A percentile compares a stretch with the other conserved stretches of the same genome.
Evolutionary conservation across 1,284 basidiomycete species (phyloP).

Genomic region (Ceratobasidium sp.): DNA sequence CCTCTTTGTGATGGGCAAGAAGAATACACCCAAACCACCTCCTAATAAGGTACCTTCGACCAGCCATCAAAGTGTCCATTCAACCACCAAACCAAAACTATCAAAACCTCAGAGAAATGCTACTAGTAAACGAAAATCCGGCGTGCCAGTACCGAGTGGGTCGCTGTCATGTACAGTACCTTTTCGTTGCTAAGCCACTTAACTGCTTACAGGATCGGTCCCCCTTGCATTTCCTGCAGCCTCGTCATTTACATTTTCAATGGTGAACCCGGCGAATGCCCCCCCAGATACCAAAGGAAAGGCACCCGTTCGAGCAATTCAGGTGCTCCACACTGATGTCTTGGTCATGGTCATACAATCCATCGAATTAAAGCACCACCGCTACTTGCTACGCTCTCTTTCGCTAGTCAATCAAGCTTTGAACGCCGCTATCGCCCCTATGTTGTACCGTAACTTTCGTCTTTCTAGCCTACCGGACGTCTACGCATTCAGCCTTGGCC

Average conservation of each 20-base stretch:
- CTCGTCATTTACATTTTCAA: constrained; percentile 14
- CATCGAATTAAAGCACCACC: constrained; percentile 7
- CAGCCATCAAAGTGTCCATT: not conserved
- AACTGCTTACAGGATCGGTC: not conserved
- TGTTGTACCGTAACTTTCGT: constrained; percentile 23
- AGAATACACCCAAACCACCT: not conserved
- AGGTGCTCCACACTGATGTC: constrained; percentile 25
- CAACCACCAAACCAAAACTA: not conserved
- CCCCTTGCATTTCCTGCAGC: constrained; percentile 30
- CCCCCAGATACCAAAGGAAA: not conserved
- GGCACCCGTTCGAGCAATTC: not conserved
- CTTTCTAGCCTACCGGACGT: constrained; percentile 21
- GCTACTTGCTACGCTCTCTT: not conserved
- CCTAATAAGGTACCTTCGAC: not conserved
- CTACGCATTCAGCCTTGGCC: constrained; percentile 21
- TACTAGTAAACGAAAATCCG: not conserved
- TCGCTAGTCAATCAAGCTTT: constrained; percentile 25
- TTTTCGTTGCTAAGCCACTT: not conserved
- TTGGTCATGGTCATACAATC: constrained; percentile 12
- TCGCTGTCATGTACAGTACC: not conserved
- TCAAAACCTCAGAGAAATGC: not conserved
- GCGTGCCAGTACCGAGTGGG: constrained; percentile 16
- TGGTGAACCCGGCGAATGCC: not conserved
- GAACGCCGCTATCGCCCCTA: constrained; percentile 22
- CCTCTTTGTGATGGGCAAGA: constrained; percentile 10